These are phyloP conservation scores for Monilinia fructigena DNA, from an alignment of 2,329 filamentous ascomycete species.

Conservation along the genomic window DNA sequence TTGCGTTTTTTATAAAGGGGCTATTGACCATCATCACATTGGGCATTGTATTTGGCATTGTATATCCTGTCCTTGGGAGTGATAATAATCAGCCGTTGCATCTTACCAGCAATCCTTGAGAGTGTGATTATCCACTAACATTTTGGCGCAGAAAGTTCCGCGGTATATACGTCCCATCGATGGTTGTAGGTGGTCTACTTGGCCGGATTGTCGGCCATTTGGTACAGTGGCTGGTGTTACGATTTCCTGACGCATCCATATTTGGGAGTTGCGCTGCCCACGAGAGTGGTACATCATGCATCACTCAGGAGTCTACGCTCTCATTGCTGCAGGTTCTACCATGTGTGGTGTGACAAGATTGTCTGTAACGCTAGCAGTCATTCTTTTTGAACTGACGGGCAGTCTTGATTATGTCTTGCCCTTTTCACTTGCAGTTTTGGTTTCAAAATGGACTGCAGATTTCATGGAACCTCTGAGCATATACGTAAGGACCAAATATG, in stretches of 20 bases:
- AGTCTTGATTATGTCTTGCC: slow-evolving; percentile 93
- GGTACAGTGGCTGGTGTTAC: slow-evolving; percentile 77
- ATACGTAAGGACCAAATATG: slow-evolving; percentile 57
- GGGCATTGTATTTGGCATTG: slow-evolving; percentile 78
- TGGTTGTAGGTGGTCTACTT: slow-evolving; percentile 94
- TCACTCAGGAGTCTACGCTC: slow-evolving; percentile 93
- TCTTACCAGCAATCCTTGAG: not conserved
- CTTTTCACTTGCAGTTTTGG: slow-evolving; percentile 86
- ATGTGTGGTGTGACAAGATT: slow-evolving; percentile 97
- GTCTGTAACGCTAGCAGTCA: slow-evolving; percentile 90
- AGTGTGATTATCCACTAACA: slow-evolving; percentile 3
- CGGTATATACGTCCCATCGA: slow-evolving; percentile 96
- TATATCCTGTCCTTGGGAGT: slow-evolving; percentile 27
- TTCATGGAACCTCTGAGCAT: slow-evolving; percentile 92
- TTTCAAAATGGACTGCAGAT: slow-evolving; percentile 98
- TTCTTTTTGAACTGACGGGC: slow-evolving; percentile 92
- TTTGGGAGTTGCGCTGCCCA: slow-evolving; percentile 72
- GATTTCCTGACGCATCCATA: slow-evolving; percentile 67
- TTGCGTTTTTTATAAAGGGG: slow-evolving; percentile 87
- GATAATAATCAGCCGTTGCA: not conserved
- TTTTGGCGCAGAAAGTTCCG: slow-evolving; percentile 67
- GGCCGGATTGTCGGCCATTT: slow-evolving; percentile 84
- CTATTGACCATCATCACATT: slow-evolving; percentile 88
- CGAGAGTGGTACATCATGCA: slow-evolving; percentile 72
- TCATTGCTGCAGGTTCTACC: slow-evolving; percentile 91